These are phyloP conservation scores for Rhodotorula paludigena DNA, from an alignment of 768 basidiomycete genomes.

Conservation along the genomic window DNA sequence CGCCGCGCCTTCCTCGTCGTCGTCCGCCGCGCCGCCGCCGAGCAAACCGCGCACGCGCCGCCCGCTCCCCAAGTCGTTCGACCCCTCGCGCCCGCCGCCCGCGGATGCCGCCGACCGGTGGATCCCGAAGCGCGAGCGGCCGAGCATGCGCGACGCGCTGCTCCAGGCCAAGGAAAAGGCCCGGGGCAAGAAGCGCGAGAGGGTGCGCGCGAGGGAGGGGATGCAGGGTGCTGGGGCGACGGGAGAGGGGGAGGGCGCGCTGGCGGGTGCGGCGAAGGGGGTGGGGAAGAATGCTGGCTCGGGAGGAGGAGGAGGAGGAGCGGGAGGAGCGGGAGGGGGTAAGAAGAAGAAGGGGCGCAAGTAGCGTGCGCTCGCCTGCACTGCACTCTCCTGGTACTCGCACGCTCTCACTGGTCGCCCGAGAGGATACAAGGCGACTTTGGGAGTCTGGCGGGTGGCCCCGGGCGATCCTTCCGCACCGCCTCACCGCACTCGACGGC, in stretches of 20 bases:
- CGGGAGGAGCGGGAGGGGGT: slow-evolving; percentile 23
- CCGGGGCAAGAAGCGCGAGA: slow-evolving; percentile 47
- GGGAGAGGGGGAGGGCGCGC: slow-evolving; percentile 37
- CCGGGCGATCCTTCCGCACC: too few relatives aligned
- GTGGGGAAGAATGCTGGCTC: too few relatives aligned
- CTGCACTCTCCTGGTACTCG: too few relatives aligned
- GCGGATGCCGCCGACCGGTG: slow-evolving; percentile 32
- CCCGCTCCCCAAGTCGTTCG: slow-evolving; percentile 14
- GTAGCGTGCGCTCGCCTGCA: neutral
- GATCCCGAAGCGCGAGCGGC: slow-evolving; percentile 41
- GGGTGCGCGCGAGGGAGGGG: slow-evolving; percentile 43
- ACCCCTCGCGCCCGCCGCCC: neutral
- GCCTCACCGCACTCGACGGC: too few relatives aligned
- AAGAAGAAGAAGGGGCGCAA: slow-evolving; percentile 37
- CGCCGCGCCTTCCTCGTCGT: slow-evolving; percentile 12
- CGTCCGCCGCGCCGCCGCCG: neutral
- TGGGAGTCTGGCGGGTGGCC: too few relatives aligned
- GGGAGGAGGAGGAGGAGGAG: slow-evolving; percentile 38
- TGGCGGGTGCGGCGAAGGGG: slow-evolving; percentile 40
- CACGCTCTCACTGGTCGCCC: too few relatives aligned
- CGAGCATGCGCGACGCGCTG: slow-evolving; percentile 34
- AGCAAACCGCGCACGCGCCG: neutral
- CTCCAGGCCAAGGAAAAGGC: slow-evolving; percentile 43
- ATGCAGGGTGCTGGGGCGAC: slow-evolving; percentile 33
- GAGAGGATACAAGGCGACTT: too few relatives aligned